A percentile compares a stretch with the other conserved stretches of the same genome.
Conservation (phyloP, 441 rosid species). For the Euphorbia celastroides region DNA sequence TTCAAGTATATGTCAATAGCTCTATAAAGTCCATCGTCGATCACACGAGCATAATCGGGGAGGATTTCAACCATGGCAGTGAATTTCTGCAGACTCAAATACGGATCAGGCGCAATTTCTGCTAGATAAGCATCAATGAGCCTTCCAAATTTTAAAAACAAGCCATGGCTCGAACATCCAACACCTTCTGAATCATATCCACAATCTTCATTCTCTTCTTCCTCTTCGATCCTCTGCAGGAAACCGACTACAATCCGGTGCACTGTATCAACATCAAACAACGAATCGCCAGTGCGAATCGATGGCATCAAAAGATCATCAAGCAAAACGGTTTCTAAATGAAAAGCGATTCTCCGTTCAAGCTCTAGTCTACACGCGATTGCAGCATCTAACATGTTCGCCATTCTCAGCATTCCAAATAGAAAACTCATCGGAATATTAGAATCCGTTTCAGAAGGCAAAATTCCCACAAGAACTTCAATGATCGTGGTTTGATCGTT, state of each 20-base stretch:
- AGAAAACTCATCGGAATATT: conserved; percentile 53
- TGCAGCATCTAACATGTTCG: conserved; percentile 43
- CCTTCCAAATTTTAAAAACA: conserved; percentile 72
- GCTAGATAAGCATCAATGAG: conserved; percentile 77
- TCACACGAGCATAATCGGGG: conserved; percentile 69
- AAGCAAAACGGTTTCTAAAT: conserved; percentile 56
- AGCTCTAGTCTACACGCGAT: conserved; percentile 61
- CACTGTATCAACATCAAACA: conserved; percentile 74
- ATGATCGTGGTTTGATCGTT: conserved; percentile 48
- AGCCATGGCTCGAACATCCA: conserved; percentile 47
- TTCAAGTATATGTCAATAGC: conserved; percentile 79
- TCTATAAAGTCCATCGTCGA: conserved; percentile 78
- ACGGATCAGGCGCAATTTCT: conserved; percentile 86
- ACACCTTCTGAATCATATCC: conserved; percentile 58
- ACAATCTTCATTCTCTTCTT: conserved; percentile 43
- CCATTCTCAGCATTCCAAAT: conserved; percentile 70
- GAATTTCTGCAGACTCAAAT: conserved; percentile 63
- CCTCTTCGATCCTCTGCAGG: conserved; percentile 58
- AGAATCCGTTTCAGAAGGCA: conserved; percentile 49
- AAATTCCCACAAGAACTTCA: conserved; percentile 58
- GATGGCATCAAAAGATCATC: conserved; percentile 88
- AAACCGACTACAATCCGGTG: conserved; percentile 60
- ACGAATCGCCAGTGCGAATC: conserved; percentile 49
- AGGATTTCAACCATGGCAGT: conserved; percentile 58
- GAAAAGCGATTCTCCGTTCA: conserved; percentile 54